phyloP scores from a whole-genome alignment of 2,329 filamentous ascomycete genomes.

The Ophiostoma montium region DNA sequence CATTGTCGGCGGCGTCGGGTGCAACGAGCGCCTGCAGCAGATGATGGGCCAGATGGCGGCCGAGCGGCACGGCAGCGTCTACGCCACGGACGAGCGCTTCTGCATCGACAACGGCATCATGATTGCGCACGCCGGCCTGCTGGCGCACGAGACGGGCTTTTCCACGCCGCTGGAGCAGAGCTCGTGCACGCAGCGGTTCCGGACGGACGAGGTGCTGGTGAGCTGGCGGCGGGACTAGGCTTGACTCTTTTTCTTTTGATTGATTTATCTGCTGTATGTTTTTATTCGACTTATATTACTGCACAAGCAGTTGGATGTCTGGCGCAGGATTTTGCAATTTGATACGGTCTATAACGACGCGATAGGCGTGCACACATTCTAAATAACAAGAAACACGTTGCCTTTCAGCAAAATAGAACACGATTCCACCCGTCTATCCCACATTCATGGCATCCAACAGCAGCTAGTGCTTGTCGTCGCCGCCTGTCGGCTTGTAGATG shows the following conservation, averaged over 20 bases:
- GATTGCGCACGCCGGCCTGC: conserved; percentile 90
- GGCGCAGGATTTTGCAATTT: too few species aligned
- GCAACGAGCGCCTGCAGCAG: conserved; percentile 83
- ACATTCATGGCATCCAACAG: too few species aligned
- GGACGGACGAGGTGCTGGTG: conserved; percentile 68
- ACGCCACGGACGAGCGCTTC: conserved; percentile 90
- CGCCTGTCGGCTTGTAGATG: conserved; percentile 78
- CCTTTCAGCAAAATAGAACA: too few species aligned
- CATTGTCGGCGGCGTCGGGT: conserved; percentile 90
- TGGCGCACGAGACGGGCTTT: conserved; percentile 74
- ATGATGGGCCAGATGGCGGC: conserved; percentile 97
- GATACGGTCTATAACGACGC: background rate
- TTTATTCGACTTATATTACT: too few species aligned
- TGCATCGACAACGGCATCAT: conserved; percentile 99
- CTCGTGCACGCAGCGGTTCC: conserved; percentile 71
- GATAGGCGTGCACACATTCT: too few species aligned
- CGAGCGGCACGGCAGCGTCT: conserved; percentile 79
- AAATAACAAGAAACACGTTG: too few species aligned
- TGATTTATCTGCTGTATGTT: too few species aligned
- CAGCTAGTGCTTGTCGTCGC: conserved; percentile 27
- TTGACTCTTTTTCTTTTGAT: background rate
- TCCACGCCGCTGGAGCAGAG: conserved; percentile 61
- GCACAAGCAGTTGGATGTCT: too few species aligned
- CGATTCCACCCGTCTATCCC: background rate
- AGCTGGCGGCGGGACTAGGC: conserved; percentile 54